Evolutionary conservation across 2,329 filamentous ascomycete genomes (phyloP).

Genomic region (Pseudopithomyces chartarum): DNA sequence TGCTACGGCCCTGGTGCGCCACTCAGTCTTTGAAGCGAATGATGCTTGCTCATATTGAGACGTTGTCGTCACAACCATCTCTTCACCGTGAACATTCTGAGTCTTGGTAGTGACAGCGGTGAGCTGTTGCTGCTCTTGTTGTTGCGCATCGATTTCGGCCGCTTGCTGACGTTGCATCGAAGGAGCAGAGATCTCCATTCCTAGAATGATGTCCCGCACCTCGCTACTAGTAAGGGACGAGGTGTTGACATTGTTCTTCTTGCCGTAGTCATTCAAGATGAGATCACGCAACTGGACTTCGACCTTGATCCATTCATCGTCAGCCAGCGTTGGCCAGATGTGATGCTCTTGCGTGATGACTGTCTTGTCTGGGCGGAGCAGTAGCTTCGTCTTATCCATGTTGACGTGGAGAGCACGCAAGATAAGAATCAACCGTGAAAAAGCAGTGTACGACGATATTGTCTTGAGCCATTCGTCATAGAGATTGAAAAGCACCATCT

Average conservation of each 20-base stretch:
- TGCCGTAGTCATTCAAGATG: conserved; percentile 97
- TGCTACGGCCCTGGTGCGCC: conserved; percentile 94
- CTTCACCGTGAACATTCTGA: conserved; percentile 94
- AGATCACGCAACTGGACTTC: conserved; percentile 94
- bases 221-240: conserved; percentile 95
- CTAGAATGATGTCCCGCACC: conserved; percentile 96
- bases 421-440: conserved; percentile 92
- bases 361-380: conserved; percentile 93
- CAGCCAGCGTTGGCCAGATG: conserved; percentile 93
- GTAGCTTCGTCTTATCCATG: conserved; percentile 95
- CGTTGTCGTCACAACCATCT: conserved; percentile 97
- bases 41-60: conserved; percentile 98
- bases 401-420: conserved; percentile 95
- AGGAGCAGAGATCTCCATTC: conserved; percentile 99
- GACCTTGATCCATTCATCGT: conserved; percentile 99
- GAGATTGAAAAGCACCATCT: conserved; percentile 99
- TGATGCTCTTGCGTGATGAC: conserved; percentile 99
- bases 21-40: conserved; percentile 98
- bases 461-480: conserved; percentile 99
- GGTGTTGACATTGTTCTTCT: conserved; percentile 99
- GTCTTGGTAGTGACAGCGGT: conserved; percentile 98
- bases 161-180: conserved; percentile 98
- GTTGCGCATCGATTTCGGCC: conserved; percentile 98
- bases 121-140: conserved; percentile 93
- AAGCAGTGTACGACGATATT: conserved; percentile 97